Conservation (phyloP, 345 rosid species). For the Lepidium sativum region DNA sequence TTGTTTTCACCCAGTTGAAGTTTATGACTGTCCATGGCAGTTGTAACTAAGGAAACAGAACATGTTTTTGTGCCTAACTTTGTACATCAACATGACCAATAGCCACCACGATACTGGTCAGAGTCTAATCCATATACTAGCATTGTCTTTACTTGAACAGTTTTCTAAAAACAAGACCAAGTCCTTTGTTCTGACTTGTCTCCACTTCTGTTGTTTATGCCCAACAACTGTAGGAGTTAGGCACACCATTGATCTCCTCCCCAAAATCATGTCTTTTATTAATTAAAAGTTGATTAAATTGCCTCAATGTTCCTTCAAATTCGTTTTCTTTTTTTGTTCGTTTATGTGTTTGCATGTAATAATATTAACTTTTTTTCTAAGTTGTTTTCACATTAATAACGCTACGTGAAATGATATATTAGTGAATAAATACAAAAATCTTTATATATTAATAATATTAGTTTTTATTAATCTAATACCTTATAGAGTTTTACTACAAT, state of each 20-base stretch:
- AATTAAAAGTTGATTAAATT: too few species aligned
- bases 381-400: too few species aligned
- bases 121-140: constrained; percentile 3
- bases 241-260: constrained; percentile 5
- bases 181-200: constrained; percentile 6
- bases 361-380: neutral
- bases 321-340: too few species aligned
- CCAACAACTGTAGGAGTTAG: constrained; percentile 13
- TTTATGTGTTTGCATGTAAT: too few species aligned
- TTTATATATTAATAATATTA: too few species aligned
- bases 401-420: too few species aligned
- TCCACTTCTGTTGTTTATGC: neutral
- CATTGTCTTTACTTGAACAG: neutral
- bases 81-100: constrained; percentile 11
- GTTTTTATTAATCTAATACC: too few species aligned
- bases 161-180: neutral
- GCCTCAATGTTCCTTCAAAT: too few species aligned
- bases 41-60: constrained; percentile 19
- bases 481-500: too few species aligned
- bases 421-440: too few species aligned
- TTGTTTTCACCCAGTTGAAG: constrained; percentile 15
- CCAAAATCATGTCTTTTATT: neutral
- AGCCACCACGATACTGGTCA: constrained; percentile 25
- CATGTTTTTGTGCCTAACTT: constrained; percentile 26
- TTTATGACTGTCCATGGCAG: constrained; percentile 8